Percentiles rank a stretch among this genome's conserved stretches.
Conservation (phyloP, 257 asterid genomes). For the Solanum verrucosum region DNA sequence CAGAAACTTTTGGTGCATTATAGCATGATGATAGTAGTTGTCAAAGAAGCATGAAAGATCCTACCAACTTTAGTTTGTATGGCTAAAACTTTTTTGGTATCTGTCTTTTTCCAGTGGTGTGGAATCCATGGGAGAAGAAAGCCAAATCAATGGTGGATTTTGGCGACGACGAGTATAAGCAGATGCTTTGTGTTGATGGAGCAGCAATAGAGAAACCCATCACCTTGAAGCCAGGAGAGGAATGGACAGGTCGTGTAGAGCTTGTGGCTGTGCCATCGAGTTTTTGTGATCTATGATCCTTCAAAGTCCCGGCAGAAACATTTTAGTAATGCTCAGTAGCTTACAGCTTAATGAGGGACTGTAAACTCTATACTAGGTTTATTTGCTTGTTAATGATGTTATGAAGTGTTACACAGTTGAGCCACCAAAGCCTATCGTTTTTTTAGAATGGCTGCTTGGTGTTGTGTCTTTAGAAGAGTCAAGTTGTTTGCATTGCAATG, state of each 20-base stretch:
- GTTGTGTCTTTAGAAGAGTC: background rate
- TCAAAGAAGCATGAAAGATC: background rate
- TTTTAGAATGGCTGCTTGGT: background rate
- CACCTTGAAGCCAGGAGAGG: constrained; percentile 73
- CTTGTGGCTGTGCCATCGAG: constrained; percentile 68
- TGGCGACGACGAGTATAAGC: constrained; percentile 80
- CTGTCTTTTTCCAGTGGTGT: constrained; percentile 39
- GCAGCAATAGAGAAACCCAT: constrained; percentile 73
- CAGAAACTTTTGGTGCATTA: background rate
- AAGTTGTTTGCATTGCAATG: background rate
- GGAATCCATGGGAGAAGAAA: constrained; percentile 98
- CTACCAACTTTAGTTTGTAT: background rate
- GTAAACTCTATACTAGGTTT: background rate
- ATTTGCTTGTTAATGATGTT: background rate
- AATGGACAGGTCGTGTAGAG: constrained; percentile 76
- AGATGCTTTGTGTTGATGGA: constrained; percentile 76
- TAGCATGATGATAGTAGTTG: background rate
- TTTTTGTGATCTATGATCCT: constrained; percentile 54
- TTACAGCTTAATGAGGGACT: background rate
- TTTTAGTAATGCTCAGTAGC: background rate
- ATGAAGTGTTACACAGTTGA: background rate
- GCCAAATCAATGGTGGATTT: constrained; percentile 78
- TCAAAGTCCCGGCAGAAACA: background rate
- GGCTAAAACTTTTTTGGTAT: background rate
- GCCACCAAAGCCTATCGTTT: background rate